Base-by-base conservation (phyloP, 345 rosid species). In the Melastoma malabathricum region DNA sequence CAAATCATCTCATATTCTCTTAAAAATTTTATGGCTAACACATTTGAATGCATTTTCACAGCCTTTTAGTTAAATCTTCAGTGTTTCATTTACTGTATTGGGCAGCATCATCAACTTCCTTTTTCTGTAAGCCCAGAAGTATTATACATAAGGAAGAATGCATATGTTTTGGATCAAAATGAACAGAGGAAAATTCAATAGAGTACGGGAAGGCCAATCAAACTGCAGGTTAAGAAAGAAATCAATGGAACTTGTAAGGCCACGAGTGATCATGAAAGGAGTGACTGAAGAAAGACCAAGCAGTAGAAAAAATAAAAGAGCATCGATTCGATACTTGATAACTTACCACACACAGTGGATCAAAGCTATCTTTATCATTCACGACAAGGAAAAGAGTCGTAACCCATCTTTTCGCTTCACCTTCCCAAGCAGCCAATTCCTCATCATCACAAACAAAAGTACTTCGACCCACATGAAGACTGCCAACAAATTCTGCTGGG, bases 401-500 rank as follows among this genome's bases (percentile, higher is more conserved):
- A 55, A 82, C 74, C 97, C 97, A 89, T 72, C 88, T 76, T 70
- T 69, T 89, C 22, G 81, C 79, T 72, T 81, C 83, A 64, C 55
- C 65, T 57, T 86, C 94, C 97, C 97, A 89, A 44, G 84, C 82
- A 65, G 73, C 79, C 69, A 86, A 63, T 68, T 89, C 97, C 70
- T 72, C 97, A 55, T 89, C 97, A 64, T 89, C 86, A 65, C 60
- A 81, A 69, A 62, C 63, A 51, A 59, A 55, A 9, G 52, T 34
- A 47, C 62, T 51, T 66, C 64, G 74, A 62, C 29, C 68, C 48
- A 62, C 55, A 51, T 46, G 3, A 15, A 22, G 62, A 59, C 58
- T 59, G 56, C 68, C 66, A 43, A 72, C 52, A 55, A 81, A 89
- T 50, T 48, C 58, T 46, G 64, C 50, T 19, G 88, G 83, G 63